Conservation (phyloP, 2,329 filamentous ascomycete genomes). For the Ilyonectria mors-panacis region DNA sequence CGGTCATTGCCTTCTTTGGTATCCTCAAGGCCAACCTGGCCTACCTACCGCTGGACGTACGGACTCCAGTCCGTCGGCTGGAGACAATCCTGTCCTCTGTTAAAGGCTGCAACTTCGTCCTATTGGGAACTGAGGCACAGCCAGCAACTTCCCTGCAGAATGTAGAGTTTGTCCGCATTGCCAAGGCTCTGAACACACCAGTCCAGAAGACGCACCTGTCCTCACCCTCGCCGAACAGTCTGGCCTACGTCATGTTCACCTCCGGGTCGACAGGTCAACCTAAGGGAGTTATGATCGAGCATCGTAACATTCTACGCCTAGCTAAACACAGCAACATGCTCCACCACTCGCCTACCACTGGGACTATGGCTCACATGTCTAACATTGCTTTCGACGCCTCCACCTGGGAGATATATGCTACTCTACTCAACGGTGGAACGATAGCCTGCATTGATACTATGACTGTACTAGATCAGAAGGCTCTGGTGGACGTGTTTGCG, state of each 20-base stretch:
- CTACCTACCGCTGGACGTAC: slow-evolving; percentile 36
- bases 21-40: slow-evolving; percentile 39
- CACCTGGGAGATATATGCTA: background rate
- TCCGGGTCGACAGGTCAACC: background rate
- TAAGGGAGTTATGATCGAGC: background rate
- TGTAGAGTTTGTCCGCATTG: background rate
- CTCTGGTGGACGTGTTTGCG: slow-evolving; percentile 20
- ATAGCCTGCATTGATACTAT: background rate
- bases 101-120: slow-evolving; percentile 8
- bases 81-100: slow-evolving; percentile 29
- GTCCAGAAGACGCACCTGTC: background rate
- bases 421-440: background rate
- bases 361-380: background rate
- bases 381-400: background rate
- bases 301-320: background rate
- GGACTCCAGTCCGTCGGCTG: slow-evolving; percentile 24
- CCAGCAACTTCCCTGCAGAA: background rate
- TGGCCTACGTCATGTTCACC: slow-evolving; percentile 1
- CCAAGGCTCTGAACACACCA: background rate
- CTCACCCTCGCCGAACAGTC: background rate
- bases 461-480: background rate
- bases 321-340: background rate
- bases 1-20: slow-evolving; percentile 30
- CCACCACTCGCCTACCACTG: background rate
- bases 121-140: slow-evolving; percentile 4